Evolutionary conservation across 2,329 filamentous ascomycete genomes (phyloP), one percentile per base, ranked within the genome.

Genomic region (Claviceps sp.): DNA sequence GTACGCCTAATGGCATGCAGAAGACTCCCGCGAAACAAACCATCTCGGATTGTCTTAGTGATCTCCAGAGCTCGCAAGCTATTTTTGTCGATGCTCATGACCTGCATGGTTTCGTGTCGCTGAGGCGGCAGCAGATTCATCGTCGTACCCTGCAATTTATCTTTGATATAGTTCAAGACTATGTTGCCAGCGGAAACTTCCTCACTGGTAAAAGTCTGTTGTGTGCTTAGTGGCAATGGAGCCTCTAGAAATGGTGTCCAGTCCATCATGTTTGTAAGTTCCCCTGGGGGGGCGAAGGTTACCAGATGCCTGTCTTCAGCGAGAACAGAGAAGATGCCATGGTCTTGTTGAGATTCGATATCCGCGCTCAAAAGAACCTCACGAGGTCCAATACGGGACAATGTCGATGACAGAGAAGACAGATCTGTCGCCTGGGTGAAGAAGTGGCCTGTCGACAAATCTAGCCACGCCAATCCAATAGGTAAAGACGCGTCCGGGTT

Each of bases 361-460:
- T 73, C 68, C 59, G 84, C 74, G 60, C 89, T 82, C 2, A 97
- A 72, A 3, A 98, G 78, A 49, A 97, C 82, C 65, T 98, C 93
- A 45, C 85, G 78, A 1, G 93, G 89, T 18, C 81, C 81, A 56
- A 97, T 85, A 26, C 91, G 82, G 30, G 90, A 86, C 49, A 97
- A 73, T 20, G 86, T 82, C 9, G 90, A 89, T n/a, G 87, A 76
- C 4, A 98, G 70, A 51, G 83, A 82, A 48, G 78, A 72, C 7
- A 90, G 68, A 20, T 83, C 82, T 0, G 86, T 84, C 18, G 73
- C 73, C 63, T 97, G 89, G 0, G 89, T 95, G 61, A 83, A 89
- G 68, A 98, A 98, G 60, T 91, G 87, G 14, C 93, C 93, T 2
- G 93, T 98, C 8, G 93, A 96, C 26, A 97, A 71, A 67, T 98